These are phyloP conservation scores for Auxenochlorella pyrenoidosa DNA, from an alignment of 139 green algal genomes.

Conservation along the genomic window DNA sequence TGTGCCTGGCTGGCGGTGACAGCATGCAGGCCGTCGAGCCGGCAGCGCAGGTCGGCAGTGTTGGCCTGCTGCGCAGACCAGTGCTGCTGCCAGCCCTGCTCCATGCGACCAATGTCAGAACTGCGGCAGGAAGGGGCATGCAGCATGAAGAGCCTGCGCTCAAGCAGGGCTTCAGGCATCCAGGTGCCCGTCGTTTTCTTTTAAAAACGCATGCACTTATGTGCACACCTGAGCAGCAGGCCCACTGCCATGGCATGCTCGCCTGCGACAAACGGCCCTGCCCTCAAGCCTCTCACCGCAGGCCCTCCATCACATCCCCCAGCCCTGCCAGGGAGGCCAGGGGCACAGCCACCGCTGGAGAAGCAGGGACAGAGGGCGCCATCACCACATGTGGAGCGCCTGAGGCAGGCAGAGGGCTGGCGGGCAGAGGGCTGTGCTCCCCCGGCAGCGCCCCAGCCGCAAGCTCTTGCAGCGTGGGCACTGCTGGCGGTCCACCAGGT, in stretches of 20 bases:
- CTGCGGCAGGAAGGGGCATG: not conserved
- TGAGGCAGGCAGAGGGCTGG: not conserved
- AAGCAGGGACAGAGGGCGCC: not conserved
- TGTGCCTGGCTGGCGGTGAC: not conserved
- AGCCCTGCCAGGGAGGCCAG: constrained; percentile 12
- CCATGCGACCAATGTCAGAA: constrained; percentile 11
- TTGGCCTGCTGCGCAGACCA: constrained; percentile 10
- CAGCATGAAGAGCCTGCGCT: not conserved
- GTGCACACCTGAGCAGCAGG: too few species aligned
- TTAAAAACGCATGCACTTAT: too few species aligned
- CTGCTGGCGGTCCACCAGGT: not conserved
- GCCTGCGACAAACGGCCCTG: too few species aligned
- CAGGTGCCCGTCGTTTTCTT: not conserved
- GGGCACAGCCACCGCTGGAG: not conserved
- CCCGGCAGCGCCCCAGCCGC: not conserved
- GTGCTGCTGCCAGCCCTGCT: constrained; percentile 6
- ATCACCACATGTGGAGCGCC: not conserved
- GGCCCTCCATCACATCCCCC: not conserved
- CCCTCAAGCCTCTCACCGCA: too few species aligned
- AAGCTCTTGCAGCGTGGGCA: not conserved
- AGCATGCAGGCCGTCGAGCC: not conserved
- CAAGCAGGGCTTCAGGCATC: too few species aligned
- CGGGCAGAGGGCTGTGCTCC: not conserved
- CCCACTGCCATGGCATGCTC: too few species aligned
- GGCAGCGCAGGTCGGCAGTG: constrained; percentile 5